Conservation (phyloP, 2,329 filamentous ascomycete species). For the Aspergillus ustus region DNA sequence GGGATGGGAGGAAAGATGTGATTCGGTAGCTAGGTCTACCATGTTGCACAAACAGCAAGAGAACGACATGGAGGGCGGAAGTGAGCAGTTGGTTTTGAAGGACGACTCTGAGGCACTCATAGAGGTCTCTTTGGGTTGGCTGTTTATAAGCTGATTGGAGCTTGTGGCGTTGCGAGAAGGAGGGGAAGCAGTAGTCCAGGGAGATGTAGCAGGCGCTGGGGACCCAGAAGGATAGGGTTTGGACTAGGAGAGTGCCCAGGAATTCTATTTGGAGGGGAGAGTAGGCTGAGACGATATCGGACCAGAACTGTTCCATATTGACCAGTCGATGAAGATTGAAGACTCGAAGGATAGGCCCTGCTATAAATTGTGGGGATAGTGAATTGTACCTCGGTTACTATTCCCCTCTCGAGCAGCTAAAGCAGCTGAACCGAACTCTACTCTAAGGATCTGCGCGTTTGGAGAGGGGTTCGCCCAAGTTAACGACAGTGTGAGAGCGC, state of each 20-base stretch:
- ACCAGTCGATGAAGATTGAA: not conserved
- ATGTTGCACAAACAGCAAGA: constrained; percentile 22
- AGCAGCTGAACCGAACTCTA: not conserved
- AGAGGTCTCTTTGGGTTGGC: constrained; percentile 51
- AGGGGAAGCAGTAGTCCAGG: constrained; percentile 52
- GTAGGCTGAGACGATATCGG: not conserved
- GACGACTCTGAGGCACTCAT: constrained; percentile 51
- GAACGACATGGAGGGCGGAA: constrained; percentile 38
- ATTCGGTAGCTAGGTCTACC: constrained; percentile 24
- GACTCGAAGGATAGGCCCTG: not conserved
- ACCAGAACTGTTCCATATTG: constrained; percentile 5
- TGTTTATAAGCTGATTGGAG: constrained; percentile 59
- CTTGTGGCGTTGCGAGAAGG: constrained; percentile 58
- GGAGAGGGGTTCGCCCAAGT: not conserved
- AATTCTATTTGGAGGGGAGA: not conserved
- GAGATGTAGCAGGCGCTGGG: constrained; percentile 45
- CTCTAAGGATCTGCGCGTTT: not conserved
- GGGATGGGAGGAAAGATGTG: not conserved
- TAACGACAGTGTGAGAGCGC: not conserved
- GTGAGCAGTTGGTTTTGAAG: constrained; percentile 55
- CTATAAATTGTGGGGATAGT: not conserved
- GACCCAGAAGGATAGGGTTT: constrained; percentile 30
- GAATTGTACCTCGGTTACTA: not conserved
- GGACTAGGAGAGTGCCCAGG: constrained; percentile 2
- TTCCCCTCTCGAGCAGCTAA: not conserved